A percentile compares a stretch with the other conserved stretches of the same genome.
Evolutionary conservation across 306 rosid species (phyloP).

Genomic region (Cucumis cinereus): DNA sequence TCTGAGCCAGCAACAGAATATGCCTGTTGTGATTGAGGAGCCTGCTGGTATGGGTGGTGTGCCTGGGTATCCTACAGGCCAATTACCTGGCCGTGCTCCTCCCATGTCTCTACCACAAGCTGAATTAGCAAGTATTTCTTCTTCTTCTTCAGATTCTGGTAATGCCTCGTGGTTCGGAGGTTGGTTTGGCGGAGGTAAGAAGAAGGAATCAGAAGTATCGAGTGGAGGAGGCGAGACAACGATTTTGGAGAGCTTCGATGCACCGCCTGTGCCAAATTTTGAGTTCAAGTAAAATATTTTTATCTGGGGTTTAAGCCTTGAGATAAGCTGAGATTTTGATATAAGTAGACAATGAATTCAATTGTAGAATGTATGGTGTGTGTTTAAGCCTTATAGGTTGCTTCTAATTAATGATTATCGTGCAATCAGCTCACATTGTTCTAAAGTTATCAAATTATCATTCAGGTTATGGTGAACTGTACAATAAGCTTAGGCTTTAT

Average conservation of each 20-base stretch:
- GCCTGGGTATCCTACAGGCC: slow-evolving; percentile 22
- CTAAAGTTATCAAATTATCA: neutral
- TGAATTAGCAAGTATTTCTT: neutral
- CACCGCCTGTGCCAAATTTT: slow-evolving; percentile 77
- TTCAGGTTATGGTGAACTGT: neutral
- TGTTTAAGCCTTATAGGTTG: neutral
- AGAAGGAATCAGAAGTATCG: slow-evolving; percentile 24
- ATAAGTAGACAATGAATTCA: neutral
- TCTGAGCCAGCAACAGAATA: slow-evolving; percentile 46
- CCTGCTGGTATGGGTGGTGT: slow-evolving; percentile 23
- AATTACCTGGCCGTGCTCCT: slow-evolving; percentile 20
- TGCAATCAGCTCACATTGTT: slow-evolving; percentile 3
- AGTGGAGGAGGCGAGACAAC: slow-evolving; percentile 68
- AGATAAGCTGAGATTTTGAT: slow-evolving; percentile 6
- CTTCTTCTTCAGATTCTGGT: slow-evolving; percentile 14
- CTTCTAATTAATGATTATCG: neutral
- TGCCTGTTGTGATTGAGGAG: slow-evolving; percentile 49
- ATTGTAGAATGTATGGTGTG: slow-evolving; percentile 1
- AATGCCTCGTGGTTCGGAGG: slow-evolving; percentile 37
- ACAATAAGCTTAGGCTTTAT: neutral
- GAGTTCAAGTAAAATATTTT: slow-evolving; percentile 48
- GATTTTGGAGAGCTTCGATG: slow-evolving; percentile 86
- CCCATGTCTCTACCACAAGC: slow-evolving; percentile 12
- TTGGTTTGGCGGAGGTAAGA: slow-evolving; percentile 34
- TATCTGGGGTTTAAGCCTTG: neutral